These are phyloP conservation scores for Chenopodium berlandieri DNA, from an alignment of 148 eudicot species.

Conservation along the genomic window DNA sequence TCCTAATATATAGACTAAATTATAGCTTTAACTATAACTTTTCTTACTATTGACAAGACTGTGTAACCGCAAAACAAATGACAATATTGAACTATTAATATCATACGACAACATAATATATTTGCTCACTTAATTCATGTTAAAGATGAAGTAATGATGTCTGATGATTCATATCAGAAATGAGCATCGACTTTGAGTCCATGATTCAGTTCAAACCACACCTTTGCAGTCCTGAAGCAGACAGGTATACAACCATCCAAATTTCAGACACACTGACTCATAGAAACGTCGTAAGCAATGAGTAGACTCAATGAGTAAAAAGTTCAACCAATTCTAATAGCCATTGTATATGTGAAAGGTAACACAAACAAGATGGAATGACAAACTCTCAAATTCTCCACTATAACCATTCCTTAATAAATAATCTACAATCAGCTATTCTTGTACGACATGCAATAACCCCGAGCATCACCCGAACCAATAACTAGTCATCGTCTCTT, in stretches of 20 bases:
- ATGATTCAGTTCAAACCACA: neutral
- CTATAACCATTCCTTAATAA: neutral
- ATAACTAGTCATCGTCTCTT: neutral
- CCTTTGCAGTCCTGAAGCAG: neutral
- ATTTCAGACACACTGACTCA: neutral
- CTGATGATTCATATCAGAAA: too few relatives aligned
- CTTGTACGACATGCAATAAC: neutral
- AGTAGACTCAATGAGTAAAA: too few relatives aligned
- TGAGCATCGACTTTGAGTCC: neutral
- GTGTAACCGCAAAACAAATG: too few relatives aligned
- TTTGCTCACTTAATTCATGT: neutral
- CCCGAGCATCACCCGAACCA: neutral
- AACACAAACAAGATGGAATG: too few relatives aligned
- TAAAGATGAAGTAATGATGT: too few relatives aligned
- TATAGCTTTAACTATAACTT: too few relatives aligned
- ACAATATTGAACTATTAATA: too few relatives aligned
- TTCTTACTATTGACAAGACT: too few relatives aligned
- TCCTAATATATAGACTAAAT: too few relatives aligned
- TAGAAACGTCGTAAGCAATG: too few relatives aligned
- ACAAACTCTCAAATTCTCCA: neutral
- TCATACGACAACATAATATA: neutral
- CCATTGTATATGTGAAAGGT: neutral
- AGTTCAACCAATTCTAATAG: too few relatives aligned
- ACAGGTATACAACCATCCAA: neutral
- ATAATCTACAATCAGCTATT: neutral